phyloP scores from a whole-genome alignment of 202 grass and related monocot species.

The Saccharum hybrid region DNA sequence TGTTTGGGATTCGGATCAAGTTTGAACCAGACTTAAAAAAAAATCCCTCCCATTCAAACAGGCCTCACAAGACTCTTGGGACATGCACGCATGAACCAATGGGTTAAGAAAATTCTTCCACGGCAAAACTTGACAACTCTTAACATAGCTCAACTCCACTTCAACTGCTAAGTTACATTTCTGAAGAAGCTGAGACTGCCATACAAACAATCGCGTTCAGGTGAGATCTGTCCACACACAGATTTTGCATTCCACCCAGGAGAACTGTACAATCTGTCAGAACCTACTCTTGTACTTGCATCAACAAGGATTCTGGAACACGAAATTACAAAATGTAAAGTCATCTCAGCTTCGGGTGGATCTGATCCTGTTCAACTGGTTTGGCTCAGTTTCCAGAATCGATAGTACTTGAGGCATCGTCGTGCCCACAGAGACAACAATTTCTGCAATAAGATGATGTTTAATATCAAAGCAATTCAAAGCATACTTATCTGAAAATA shows the following conservation, averaged over 20 bases:
- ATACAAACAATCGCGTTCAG: not conserved
- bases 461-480: constrained; percentile 5
- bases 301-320: not conserved
- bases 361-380: constrained; percentile 50
- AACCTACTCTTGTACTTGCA: constrained; percentile 42
- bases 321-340: constrained; percentile 7
- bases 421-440: constrained; percentile 75
- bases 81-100: too few relatives aligned
- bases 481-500: constrained; percentile 6
- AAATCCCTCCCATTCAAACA: not conserved
- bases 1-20: not conserved
- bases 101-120: too few relatives aligned
- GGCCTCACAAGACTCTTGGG: too few relatives aligned
- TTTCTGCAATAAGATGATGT: constrained; percentile 52
- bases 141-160: constrained; percentile 29
- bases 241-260: constrained; percentile 22
- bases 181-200: not conserved
- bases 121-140: not conserved
- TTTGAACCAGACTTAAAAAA: not conserved
- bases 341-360: not conserved
- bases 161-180: not conserved
- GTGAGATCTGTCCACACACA: not conserved
- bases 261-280: constrained; percentile 47
- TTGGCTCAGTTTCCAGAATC: constrained; percentile 51
- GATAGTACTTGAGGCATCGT: constrained; percentile 69